Base-by-base conservation (phyloP, 257 asterid species). In the Solanum boliviense region DNA sequence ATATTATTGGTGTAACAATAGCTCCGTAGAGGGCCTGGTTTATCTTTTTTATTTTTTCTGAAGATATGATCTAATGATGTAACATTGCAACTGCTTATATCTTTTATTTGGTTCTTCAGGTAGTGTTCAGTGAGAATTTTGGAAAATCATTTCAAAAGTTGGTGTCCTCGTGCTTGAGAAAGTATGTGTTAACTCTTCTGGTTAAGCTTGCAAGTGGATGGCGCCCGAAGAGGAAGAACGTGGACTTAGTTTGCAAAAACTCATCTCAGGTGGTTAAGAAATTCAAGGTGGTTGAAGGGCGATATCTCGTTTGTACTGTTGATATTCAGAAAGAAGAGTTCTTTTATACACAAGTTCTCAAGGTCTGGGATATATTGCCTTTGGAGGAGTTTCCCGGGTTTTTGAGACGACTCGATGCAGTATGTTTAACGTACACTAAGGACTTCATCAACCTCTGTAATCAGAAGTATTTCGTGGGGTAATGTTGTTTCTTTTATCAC, bases 201-300 rank as follows among this genome's bases (percentile, higher is more conserved):
- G 89, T 91, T 85, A 93, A 91, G 89, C 93, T 94, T 79, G 93
- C 98, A 41, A 86, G 92, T 70, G 98, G 98, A 31, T 94, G 98
- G 98, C 92, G 95, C 83, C 98, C 97, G 3, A 92, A 90, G 93
- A 94, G 89, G 78, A 86, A 71, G 86, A 87, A 88, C 13, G 92
- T 95, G 89, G 95, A 94, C 82, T 71, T 68, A 83, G 58, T 84
- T 48, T 94, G 95, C 56, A 91, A 91, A 89, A 89, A 70, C 89
- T 95, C 96, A 44, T 79, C 87, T 9, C 91, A 91, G 75, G 74
- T 91, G 10, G 88, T 94, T 84, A 94, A 94, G 68, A 91, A 92
- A 44, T 91, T 94, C 84, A 92, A 91, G 90, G 93, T 79, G 9
- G 67, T 93, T 76, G 94, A 93, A 35, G 89, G 89, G 9, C 89